Evolutionary conservation across 805 yeast genomes (phyloP), one percentile per base, ranked within the genome.

Genomic region (Cyberlindnera euphorbiae): DNA sequence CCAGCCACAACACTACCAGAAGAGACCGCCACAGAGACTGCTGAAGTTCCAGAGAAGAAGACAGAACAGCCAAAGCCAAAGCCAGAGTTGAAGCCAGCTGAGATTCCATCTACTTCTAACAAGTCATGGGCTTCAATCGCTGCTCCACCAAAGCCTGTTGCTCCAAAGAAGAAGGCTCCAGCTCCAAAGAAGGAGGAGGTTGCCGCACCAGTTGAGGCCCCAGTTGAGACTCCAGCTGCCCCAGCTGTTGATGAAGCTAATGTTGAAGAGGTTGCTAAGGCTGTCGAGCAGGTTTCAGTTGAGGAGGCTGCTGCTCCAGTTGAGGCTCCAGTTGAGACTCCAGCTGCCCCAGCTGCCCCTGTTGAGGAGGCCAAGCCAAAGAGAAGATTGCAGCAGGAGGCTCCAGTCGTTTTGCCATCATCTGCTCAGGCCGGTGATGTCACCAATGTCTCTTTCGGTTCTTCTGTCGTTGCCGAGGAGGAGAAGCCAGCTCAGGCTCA

Each of bases 91-190:
- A 47, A 45, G 29, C 38, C 49, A 31, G 44, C 35, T 15, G 38
- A 40, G 13, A 46, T 47, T 6, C 56, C 60, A 29, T 52, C 60
- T 13, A 42, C 56, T 5, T 45, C 58, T 8, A 44, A 52, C 30
- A 64, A 67, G 52, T 68, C 86, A 5, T 80, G 87, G 84, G 86
- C 87, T 21, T 74, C 88, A 13, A 75, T 81, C 49, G 79, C 80
- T 35, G 62, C 75, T 38, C 79, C 86, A 49, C 60, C 56, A 42
- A 49, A 47, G 38, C 50, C 55, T 38, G 46, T 47, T 35, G 46
- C 50, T 31, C 48, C 50, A 35, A 49, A 44, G 38, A 45, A 45
- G 36, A 35, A 48, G 35, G 47, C 44, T 41, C 44, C 22, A 29
- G 47, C 33, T 31, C 47, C 36, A 30, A 41, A 42, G 32, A 27